Percentiles rank a stretch among this genome's conserved stretches.
These are phyloP conservation scores for Fusarium irregulare DNA, from an alignment of 2,329 filamentous ascomycete genomes.

Conservation along the genomic window DNA sequence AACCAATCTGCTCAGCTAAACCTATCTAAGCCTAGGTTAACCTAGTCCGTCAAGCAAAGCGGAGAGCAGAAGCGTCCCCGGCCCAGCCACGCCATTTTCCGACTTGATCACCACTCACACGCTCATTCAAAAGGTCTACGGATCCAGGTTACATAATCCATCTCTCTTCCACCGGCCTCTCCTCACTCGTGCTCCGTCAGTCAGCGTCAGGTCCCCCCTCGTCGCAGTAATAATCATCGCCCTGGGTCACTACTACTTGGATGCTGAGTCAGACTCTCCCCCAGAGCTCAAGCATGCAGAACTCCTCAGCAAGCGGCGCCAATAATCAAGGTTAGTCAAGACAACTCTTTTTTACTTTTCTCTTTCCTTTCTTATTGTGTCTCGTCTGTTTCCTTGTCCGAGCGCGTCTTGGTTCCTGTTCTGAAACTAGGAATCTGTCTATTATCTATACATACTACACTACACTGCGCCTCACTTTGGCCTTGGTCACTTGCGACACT, in stretches of 20 bases:
- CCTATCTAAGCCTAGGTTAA: conserved; percentile 8
- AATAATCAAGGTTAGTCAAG: conserved; percentile 49
- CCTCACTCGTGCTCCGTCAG: conserved; percentile 43
- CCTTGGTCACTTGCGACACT: conserved; percentile 35
- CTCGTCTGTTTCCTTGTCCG: conserved; percentile 25
- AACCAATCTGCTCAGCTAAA: background rate
- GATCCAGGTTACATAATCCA: conserved; percentile 47
- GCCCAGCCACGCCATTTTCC: conserved; percentile 49
- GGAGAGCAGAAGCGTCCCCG: conserved; percentile 36
- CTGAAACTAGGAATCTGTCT: conserved; percentile 17
- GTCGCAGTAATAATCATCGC: conserved; percentile 48
- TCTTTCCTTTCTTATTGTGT: conserved; percentile 24
- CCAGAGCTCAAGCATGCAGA: conserved; percentile 49
- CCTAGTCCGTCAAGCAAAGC: conserved; percentile 26
- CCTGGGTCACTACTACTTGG: conserved; percentile 44
- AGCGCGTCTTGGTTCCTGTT: conserved; percentile 21
- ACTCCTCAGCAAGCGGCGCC: conserved; percentile 50
- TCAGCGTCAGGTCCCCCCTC: conserved; percentile 42
- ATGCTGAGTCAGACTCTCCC: conserved; percentile 52
- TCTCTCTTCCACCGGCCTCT: conserved; percentile 40
- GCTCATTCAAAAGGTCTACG: conserved; percentile 31
- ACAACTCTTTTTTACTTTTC: conserved; percentile 35
- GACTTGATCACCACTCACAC: conserved; percentile 36
- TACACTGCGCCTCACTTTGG: conserved; percentile 11
- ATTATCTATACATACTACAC: conserved; percentile 17